Evolutionary conservation across 768 basidiomycete species (phyloP).

Genomic region (Termitomyces sp.): DNA sequence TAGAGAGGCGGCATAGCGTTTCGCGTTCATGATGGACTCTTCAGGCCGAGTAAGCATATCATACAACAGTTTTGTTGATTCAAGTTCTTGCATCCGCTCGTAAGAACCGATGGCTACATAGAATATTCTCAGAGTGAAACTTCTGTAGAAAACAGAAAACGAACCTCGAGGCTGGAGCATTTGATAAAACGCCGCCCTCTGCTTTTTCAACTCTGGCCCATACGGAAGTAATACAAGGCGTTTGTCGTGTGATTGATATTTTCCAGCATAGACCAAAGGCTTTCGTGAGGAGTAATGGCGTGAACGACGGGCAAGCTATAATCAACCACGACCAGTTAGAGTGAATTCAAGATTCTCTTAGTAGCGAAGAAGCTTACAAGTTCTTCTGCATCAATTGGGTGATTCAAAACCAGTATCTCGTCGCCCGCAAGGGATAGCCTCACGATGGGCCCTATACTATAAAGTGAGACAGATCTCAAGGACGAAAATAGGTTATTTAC

Average conservation of each 20-base stretch:
- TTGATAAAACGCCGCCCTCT: conserved; percentile 12
- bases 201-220: conserved; percentile 7
- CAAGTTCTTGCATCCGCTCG: too few species aligned
- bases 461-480: too few species aligned
- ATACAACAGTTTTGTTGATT: too few species aligned
- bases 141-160: background rate
- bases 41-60: too few species aligned
- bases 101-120: too few species aligned
- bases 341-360: too few species aligned
- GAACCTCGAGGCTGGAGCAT: conserved; percentile 14
- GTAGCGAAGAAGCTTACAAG: too few species aligned
- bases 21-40: background rate
- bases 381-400: conserved; percentile 10
- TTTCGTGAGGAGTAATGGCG: conserved; percentile 14
- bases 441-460: too few species aligned
- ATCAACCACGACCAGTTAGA: too few species aligned
- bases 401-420: background rate
- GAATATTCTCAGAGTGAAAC: too few species aligned
- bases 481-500: too few species aligned
- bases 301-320: conserved; percentile 11
- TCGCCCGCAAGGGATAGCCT: too few species aligned
- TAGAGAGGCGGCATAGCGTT: conserved; percentile 20
- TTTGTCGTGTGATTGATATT: conserved; percentile 13
- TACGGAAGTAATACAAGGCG: conserved; percentile 8
- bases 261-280: background rate